Evolutionary conservation across 352 stramenopile genomes (phyloP).

Genomic region (Pythium utonaiense): DNA sequence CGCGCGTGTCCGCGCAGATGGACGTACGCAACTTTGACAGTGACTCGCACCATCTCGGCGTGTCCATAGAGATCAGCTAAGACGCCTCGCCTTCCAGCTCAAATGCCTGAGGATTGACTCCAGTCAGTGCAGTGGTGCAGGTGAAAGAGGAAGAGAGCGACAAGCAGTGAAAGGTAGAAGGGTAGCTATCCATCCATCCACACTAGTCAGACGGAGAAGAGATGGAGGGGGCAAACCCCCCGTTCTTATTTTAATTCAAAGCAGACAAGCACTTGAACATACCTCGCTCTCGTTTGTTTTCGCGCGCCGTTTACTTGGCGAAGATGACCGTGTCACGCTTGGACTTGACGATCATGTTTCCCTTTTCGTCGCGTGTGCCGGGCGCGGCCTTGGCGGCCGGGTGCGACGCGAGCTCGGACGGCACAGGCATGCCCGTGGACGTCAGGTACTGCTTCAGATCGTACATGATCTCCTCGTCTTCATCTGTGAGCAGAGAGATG

Average conservation of each 20-base stretch:
- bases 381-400: slow-evolving; percentile 88
- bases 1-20: slow-evolving; percentile 71
- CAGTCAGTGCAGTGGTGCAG: too few relatives aligned
- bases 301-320: slow-evolving; percentile 73
- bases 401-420: slow-evolving; percentile 91
- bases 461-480: slow-evolving; percentile 96
- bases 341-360: slow-evolving; percentile 81
- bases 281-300: too few relatives aligned
- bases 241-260: slow-evolving; percentile 6
- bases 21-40: slow-evolving; percentile 82
- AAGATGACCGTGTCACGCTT: slow-evolving; percentile 89
- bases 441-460: slow-evolving; percentile 96
- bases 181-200: not conserved
- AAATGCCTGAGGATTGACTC: too few relatives aligned
- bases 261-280: slow-evolving; percentile 7
- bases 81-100: not conserved
- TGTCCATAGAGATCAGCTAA: slow-evolving; percentile 76
- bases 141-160: not conserved
- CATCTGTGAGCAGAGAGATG: slow-evolving; percentile 97
- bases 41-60: slow-evolving; percentile 76
- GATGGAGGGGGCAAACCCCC: not conserved
- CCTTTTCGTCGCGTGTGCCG: slow-evolving; percentile 78
- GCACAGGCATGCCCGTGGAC: slow-evolving; percentile 93
- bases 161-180: not conserved
- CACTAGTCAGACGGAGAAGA: not conserved